Evolutionary conservation across 2,329 filamentous ascomycete species (phyloP).

Genomic region (Fusarium napiforme): DNA sequence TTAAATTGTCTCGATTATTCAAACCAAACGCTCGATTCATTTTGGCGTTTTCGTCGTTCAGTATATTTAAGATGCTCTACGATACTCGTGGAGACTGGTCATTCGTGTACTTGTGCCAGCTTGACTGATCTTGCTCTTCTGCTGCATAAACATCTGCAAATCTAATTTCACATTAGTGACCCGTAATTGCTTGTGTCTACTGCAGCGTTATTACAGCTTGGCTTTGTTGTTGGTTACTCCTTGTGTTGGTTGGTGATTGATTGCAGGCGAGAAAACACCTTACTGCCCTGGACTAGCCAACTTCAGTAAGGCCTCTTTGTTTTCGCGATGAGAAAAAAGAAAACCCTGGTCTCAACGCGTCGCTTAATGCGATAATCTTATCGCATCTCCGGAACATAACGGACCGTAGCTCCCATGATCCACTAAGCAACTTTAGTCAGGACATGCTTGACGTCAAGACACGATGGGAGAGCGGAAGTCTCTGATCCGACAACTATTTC

Average conservation of each 20-base stretch:
- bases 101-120: too few relatives aligned
- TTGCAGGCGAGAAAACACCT: neutral
- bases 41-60: too few relatives aligned
- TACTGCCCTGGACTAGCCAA: accelerated
- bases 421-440: too few relatives aligned
- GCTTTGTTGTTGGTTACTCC: neutral
- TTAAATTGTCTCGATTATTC: accelerated
- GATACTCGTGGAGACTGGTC: too few relatives aligned
- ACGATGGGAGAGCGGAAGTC: accelerated
- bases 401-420: neutral
- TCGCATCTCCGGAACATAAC: neutral
- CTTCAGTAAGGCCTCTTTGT: neutral
- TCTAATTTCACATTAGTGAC: accelerated
- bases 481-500: neutral
- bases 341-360: accelerated
- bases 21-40: too few relatives aligned
- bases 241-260: neutral
- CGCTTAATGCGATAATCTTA: neutral
- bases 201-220: neutral
- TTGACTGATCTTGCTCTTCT: accelerated
- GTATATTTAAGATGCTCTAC: too few relatives aligned
- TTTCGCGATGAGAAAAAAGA: neutral
- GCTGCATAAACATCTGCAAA: accelerated
- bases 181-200: too few relatives aligned
- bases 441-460: neutral